Base-by-base conservation (phyloP, 2,329 filamentous ascomycete genomes). In the Camillea tinctor region DNA sequence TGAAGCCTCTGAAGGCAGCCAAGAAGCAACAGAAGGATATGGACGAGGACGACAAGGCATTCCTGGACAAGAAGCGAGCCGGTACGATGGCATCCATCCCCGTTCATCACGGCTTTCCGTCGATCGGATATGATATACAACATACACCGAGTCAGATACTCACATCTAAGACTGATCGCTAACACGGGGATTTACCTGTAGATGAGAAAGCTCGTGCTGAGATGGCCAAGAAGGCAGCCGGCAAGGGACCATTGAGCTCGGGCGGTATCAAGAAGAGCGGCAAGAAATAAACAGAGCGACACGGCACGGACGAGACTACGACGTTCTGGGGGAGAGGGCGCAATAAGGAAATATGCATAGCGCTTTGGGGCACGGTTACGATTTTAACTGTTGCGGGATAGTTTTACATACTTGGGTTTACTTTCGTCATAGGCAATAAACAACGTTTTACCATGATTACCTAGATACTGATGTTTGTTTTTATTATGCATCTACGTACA, bases 191-290 rank as follows among this genome's bases (percentile, higher is more conserved):
- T 11, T n/a, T 30, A 30, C 26, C 50, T 30, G 67, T 70, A 90
- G 92, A 93, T 69, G 90, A 92, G 73, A 92, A 93, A 83, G 91
- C 90, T 52, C 89, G 88, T 78, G 94, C 96, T 80, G 92, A 93
- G 9, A 75, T 96, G 79, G 87, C 89, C n/a, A 83, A 88, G 62
- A 91, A 92, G 80, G 89, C 91, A 52, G 89, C 90, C 71, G 91
- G 91, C 77, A 96, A 96, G 81, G 94, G 94, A 2, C 93, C 94
- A 44, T 75, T 97, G 74, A 93, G 93, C 80, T 89, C 87, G 30
- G 93, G 92, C 36, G 77, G 83, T 64, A 97, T 98, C 82, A 97
- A 97, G 88, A 97, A 97, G 87, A 95, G 91, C 64, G 93, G 93
- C 78, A 97, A 97, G 90, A 96, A 97, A 88, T 96, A 84, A 79